phyloP scores from a whole-genome alignment of 495 filamentous ascomycete genomes.

The Apodospora peruviana region DNA sequence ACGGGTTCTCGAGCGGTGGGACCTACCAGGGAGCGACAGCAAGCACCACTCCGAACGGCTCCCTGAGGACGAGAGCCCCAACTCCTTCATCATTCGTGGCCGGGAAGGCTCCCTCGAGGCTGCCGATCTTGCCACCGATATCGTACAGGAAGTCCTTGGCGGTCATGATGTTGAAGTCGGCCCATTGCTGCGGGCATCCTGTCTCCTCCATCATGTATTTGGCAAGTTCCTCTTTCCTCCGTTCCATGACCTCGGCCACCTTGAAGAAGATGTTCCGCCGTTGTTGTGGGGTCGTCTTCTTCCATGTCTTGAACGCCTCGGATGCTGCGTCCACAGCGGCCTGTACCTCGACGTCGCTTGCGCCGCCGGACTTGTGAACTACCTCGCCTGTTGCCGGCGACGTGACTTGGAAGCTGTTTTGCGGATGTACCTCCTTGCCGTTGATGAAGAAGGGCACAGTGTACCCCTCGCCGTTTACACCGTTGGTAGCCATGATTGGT shows the following conservation, averaged over 20 bases:
- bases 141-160: slow-evolving; percentile 61
- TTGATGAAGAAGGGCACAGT: slow-evolving; percentile 68
- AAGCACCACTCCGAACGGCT: slow-evolving; percentile 77
- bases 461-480: slow-evolving; percentile 13
- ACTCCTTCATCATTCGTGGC: slow-evolving; percentile 46
- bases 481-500: slow-evolving; percentile 10
- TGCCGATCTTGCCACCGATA: slow-evolving; percentile 60
- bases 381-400: slow-evolving; percentile 58
- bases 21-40: slow-evolving; percentile 80
- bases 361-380: slow-evolving; percentile 56
- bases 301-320: slow-evolving; percentile 68
- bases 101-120: slow-evolving; percentile 59
- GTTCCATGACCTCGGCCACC: slow-evolving; percentile 61
- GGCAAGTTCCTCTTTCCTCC: slow-evolving; percentile 57
- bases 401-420: slow-evolving; percentile 59
- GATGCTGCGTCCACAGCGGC: slow-evolving; percentile 60
- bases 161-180: slow-evolving; percentile 57
- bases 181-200: slow-evolving; percentile 48
- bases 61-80: slow-evolving; percentile 66
- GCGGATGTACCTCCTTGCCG: slow-evolving; percentile 56
- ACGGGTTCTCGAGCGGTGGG: neutral
- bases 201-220: slow-evolving; percentile 66
- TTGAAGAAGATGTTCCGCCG: slow-evolving; percentile 69
- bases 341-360: slow-evolving; percentile 55
- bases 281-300: slow-evolving; percentile 49